Base-by-base conservation (phyloP, 805 yeast genomes). In the Danielia reshetovae region DNA sequence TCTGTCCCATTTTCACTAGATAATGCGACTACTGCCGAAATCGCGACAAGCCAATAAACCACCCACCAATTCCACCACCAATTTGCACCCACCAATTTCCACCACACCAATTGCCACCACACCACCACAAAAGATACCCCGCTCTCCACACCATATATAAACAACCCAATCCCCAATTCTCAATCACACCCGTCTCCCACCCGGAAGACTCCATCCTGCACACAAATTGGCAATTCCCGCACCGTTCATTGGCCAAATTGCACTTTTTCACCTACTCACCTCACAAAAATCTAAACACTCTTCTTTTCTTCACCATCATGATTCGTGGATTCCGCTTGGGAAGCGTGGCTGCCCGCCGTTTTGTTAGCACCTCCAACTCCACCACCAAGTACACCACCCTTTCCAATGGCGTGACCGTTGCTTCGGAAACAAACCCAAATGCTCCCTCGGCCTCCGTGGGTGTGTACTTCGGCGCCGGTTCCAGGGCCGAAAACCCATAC, bases 401-500 rank as follows among this genome's bases (percentile, higher is more conserved):
- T 50, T 63, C 80, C 46, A 84, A 81, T 59, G 94, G 94, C 49
- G 64, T 83, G 42, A 76, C 84, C 41, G 74, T 85, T 46, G 87
- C 87, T 43, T 70, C 86, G 32, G 85, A 81, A 61, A 49, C 72
- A 47, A 73, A 78, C 63, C 73, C 81, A 27, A 50, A 61, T 36
- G 75, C 77, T 39, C 57, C 69, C 38, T 55, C 80, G 24, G 68
- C 85, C 31, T 70, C 86, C 24, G 70, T 81, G 48, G 90, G 93
- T 61, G 62, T 81, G 39, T 84, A 72, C 59, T 67, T 72, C 56
- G 83, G 81, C 48, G 84, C 88, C 33, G 95, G 95, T 59, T 78
- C 90, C 32, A 70, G 88, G 59, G 62, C 83, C 35, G 95, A 85
- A 62, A 83, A 81, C 63, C 71, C 85, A 28, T 83, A 78, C 75